phyloP scores from a whole-genome alignment of 2,329 filamentous ascomycete genomes.

The Aspergillus brasiliensis region DNA sequence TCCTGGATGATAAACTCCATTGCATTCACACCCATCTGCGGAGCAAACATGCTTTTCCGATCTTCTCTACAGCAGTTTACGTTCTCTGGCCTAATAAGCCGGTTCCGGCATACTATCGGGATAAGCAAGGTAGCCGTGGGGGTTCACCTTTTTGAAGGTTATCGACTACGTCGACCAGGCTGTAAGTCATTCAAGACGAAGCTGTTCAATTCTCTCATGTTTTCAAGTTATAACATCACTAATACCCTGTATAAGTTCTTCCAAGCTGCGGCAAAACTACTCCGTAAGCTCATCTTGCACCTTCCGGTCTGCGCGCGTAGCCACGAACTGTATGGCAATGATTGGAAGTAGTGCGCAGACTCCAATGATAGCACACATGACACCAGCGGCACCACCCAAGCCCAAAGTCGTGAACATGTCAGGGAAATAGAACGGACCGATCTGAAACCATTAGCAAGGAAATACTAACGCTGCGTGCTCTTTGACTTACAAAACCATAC shows the following conservation, averaged over 20 bases:
- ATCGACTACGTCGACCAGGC: no score
- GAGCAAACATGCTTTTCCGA: not conserved
- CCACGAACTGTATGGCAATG: slow-evolving; percentile 32
- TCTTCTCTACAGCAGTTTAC: not conserved
- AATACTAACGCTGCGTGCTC: not conserved
- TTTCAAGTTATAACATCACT: no score
- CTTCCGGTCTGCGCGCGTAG: slow-evolving; percentile 7
- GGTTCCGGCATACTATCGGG: no score
- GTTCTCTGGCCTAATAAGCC: no score
- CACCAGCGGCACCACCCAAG: slow-evolving; percentile 36
- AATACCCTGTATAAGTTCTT: no score
- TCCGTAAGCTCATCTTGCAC: not conserved
- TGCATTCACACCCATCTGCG: no score
- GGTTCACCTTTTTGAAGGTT: no score
- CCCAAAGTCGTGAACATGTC: slow-evolving; percentile 42
- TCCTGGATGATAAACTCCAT: not conserved
- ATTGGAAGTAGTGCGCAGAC: slow-evolving; percentile 35
- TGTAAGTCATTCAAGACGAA: no score
- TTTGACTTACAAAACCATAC: slow-evolving; percentile 53
- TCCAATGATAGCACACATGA: slow-evolving; percentile 41
- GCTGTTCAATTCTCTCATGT: no score
- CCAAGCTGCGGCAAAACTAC: not conserved
- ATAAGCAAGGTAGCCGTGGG: no score
- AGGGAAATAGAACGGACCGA: slow-evolving; percentile 39
- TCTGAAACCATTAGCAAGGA: slow-evolving; percentile 9